Conservation (phyloP, 73 alveolate species). For the Stentor coeruleus region DNA sequence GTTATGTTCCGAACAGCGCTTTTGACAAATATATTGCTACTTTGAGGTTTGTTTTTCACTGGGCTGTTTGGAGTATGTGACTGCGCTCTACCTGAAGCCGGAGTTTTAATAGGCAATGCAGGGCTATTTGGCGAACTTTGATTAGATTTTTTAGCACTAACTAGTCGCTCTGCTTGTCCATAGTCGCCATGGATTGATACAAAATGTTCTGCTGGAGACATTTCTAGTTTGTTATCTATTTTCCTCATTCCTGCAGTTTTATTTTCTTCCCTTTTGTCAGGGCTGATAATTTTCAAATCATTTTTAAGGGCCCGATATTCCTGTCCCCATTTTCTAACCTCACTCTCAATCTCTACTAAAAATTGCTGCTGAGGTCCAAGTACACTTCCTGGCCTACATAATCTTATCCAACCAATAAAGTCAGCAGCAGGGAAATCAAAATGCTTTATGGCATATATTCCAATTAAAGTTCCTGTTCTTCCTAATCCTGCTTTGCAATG, state of each 20-base stretch:
- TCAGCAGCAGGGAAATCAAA: slow-evolving; percentile 81
- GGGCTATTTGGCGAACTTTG: slow-evolving; percentile 24
- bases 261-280: not conserved
- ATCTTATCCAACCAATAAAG: slow-evolving; percentile 79
- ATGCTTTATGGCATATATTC: slow-evolving; percentile 77
- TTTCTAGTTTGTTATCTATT: not conserved
- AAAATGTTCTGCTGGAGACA: slow-evolving; percentile 23
- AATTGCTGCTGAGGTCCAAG: slow-evolving; percentile 83
- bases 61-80: not conserved
- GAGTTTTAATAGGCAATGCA: not conserved
- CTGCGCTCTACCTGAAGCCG: not conserved
- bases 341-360: slow-evolving; percentile 20
- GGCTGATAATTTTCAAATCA: not conserved
- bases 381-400: slow-evolving; percentile 84
- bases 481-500: slow-evolving; percentile 99
- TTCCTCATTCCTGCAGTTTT: not conserved
- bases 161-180: slow-evolving; percentile 39
- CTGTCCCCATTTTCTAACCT: slow-evolving; percentile 10
- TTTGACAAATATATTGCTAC: slow-evolving; percentile 3
- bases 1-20: slow-evolving; percentile 8
- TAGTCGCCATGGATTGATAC: slow-evolving; percentile 34
- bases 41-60: not conserved
- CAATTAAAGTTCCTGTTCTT: slow-evolving; percentile 94
- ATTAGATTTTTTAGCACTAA: slow-evolving; percentile 20
- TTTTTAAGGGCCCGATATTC: not conserved